These are phyloP conservation scores for Arxiozyma heterogenica DNA, from an alignment of 1,139 yeast species.

Conservation along the genomic window DNA sequence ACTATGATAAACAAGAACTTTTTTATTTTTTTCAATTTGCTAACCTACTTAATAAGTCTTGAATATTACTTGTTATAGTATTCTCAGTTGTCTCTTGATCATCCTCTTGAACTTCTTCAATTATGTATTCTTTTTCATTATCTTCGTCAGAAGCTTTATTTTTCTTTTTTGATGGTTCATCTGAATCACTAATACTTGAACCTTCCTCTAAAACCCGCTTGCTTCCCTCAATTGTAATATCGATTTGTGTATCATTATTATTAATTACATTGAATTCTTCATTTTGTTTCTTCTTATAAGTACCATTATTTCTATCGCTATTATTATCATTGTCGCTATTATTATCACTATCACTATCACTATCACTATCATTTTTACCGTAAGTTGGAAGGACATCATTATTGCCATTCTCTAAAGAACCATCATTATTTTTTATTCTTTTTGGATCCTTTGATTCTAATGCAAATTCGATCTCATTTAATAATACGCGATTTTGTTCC, in stretches of 20 bases:
- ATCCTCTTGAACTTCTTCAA: neutral
- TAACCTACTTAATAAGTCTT: constrained; percentile 28
- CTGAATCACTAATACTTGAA: neutral
- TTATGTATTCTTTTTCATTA: neutral
- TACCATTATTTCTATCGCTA: constrained; percentile 2
- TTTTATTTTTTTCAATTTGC: constrained; percentile 21
- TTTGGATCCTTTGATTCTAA: constrained; percentile 23
- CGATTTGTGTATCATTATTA: neutral
- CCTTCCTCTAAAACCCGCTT: neutral
- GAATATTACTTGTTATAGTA: constrained; percentile 27
- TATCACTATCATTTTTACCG: constrained; percentile 10
- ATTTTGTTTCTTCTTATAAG: neutral
- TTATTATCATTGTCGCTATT: constrained; percentile 10
- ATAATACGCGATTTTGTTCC: constrained; percentile 18
- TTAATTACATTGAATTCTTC: neutral
- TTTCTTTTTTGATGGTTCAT: constrained; percentile 1
- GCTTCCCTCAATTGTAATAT: neutral
- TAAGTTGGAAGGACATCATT: constrained; percentile 16
- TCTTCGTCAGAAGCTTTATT: neutral
- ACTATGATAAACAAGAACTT: neutral
- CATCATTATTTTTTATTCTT: constrained; percentile 12
- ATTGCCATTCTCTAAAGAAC: constrained; percentile 15
- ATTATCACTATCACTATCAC: constrained; percentile 7
- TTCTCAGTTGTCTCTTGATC: constrained; percentile 3
- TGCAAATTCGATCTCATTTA: constrained; percentile 24